Evolutionary conservation across 495 filamentous ascomycete species (phyloP).

Genomic region (Hypomontagnella submonticulosa): DNA sequence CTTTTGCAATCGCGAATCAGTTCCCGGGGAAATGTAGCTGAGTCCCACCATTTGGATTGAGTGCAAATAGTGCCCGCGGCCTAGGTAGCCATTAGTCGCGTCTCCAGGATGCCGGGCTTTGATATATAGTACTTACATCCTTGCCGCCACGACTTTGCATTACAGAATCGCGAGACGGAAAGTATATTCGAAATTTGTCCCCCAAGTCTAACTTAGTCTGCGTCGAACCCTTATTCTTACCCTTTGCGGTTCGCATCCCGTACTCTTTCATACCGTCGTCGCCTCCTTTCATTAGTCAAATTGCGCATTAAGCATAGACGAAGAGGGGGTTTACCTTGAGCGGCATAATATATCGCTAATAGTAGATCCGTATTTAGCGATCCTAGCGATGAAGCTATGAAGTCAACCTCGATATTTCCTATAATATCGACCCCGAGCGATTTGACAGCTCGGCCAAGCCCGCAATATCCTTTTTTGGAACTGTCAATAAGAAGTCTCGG

Average conservation of each 20-base stretch:
- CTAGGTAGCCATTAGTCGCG: conserved; percentile 42
- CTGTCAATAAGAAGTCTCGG: background rate
- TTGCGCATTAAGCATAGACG: background rate
- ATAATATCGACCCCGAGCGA: conserved; percentile 64
- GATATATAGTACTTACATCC: conserved; percentile 47
- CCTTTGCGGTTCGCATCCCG: conserved; percentile 53
- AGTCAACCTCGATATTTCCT: conserved; percentile 66
- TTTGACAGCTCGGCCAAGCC: conserved; percentile 70
- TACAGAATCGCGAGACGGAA: conserved; percentile 82
- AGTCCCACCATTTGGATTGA: conserved; percentile 72
- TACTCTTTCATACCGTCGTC: conserved; percentile 70
- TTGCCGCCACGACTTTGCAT: conserved; percentile 66
- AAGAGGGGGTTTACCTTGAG: conserved; percentile 65
- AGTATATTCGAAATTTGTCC: conserved; percentile 77
- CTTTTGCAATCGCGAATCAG: conserved; percentile 81
- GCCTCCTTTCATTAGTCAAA: conserved; percentile 52
- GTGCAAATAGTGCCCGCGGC: conserved; percentile 85
- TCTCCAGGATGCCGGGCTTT: background rate
- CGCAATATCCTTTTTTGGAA: conserved; percentile 62
- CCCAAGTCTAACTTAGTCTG: conserved; percentile 54
- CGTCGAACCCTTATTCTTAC: conserved; percentile 46
- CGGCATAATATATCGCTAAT: conserved; percentile 76
- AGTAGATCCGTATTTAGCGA: conserved; percentile 75
- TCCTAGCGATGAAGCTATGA: conserved; percentile 80
- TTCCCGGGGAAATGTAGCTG: conserved; percentile 72